Evolutionary conservation across 352 stramenopile genomes (phyloP).

Genomic region (Phytophthora europaea): DNA sequence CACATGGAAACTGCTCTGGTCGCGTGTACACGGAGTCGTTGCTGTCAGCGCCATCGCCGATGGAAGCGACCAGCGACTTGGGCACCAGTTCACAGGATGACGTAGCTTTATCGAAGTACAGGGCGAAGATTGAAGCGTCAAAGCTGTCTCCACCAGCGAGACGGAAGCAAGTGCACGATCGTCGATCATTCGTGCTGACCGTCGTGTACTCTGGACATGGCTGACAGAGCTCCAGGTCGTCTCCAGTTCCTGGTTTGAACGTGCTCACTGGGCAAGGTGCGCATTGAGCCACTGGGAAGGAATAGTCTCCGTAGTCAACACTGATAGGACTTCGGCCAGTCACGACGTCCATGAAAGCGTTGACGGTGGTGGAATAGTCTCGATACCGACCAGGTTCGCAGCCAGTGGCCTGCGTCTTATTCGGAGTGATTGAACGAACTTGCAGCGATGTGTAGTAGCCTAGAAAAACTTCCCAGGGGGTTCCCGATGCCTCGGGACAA

Average conservation of each 20-base stretch:
- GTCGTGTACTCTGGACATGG: slow-evolving; percentile 59
- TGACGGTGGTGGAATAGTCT: slow-evolving; percentile 30
- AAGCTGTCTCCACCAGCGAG: slow-evolving; percentile 51
- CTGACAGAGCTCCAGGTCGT: slow-evolving; percentile 57
- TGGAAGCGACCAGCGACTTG: slow-evolving; percentile 15
- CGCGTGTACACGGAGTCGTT: slow-evolving; percentile 55
- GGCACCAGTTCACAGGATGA: slow-evolving; percentile 43
- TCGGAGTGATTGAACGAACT: slow-evolving; percentile 24
- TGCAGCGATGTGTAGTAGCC: slow-evolving; percentile 67
- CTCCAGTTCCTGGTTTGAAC: slow-evolving; percentile 69
- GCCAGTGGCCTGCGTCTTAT: slow-evolving; percentile 23
- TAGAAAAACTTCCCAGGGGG: slow-evolving; percentile 32
- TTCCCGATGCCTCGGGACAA: slow-evolving; percentile 50
- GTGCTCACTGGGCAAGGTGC: slow-evolving; percentile 69
- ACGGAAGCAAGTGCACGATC: slow-evolving; percentile 75
- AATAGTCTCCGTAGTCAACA: slow-evolving; percentile 70
- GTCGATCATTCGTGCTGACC: slow-evolving; percentile 54
- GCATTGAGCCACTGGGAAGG: slow-evolving; percentile 68
- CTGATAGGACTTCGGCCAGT: slow-evolving; percentile 54
- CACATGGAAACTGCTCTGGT: slow-evolving; percentile 60
- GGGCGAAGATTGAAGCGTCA: slow-evolving; percentile 32
- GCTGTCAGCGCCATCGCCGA: slow-evolving; percentile 16
- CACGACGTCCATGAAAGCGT: slow-evolving; percentile 51
- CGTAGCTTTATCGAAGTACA: slow-evolving; percentile 50
- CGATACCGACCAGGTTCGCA: slow-evolving; percentile 39